Conservation (phyloP, 257 asterid species). For the Ajuga chamaepitys region DNA sequence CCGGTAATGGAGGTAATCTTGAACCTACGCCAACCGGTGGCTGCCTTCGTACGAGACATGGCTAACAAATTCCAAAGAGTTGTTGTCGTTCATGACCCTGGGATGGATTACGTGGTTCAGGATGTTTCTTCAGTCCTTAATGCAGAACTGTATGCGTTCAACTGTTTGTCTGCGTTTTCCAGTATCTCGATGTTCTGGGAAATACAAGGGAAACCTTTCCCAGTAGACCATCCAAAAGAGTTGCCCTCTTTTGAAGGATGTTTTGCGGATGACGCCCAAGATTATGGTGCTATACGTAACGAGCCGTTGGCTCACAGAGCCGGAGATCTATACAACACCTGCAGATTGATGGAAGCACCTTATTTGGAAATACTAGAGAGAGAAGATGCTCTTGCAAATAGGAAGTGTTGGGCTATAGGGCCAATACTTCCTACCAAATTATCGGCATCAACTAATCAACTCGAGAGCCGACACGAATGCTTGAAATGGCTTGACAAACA, state of each 20-base stretch:
- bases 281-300: background rate
- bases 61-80: conserved; percentile 20
- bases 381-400: conserved; percentile 14
- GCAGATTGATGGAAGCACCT: conserved; percentile 32
- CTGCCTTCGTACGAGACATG: conserved; percentile 4
- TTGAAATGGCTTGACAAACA: conserved; percentile 17
- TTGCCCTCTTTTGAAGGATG: conserved; percentile 16
- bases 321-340: conserved; percentile 37
- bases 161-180: conserved; percentile 33
- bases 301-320: conserved; percentile 5
- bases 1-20: conserved; percentile 24
- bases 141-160: conserved; percentile 47
- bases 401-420: conserved; percentile 29
- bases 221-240: background rate
- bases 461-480: conserved; percentile 1
- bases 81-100: conserved; percentile 32
- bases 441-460: background rate
- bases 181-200: background rate
- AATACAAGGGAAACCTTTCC: conserved; percentile 21
- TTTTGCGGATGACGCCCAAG: background rate
- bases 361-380: conserved; percentile 21
- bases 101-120: conserved; percentile 38
- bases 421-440: conserved; percentile 25
- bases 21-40: conserved; percentile 24
- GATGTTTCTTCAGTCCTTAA: conserved; percentile 32